phyloP scores from a whole-genome alignment of 2,329 filamentous ascomycete species.

The Cercospora sojina region DNA sequence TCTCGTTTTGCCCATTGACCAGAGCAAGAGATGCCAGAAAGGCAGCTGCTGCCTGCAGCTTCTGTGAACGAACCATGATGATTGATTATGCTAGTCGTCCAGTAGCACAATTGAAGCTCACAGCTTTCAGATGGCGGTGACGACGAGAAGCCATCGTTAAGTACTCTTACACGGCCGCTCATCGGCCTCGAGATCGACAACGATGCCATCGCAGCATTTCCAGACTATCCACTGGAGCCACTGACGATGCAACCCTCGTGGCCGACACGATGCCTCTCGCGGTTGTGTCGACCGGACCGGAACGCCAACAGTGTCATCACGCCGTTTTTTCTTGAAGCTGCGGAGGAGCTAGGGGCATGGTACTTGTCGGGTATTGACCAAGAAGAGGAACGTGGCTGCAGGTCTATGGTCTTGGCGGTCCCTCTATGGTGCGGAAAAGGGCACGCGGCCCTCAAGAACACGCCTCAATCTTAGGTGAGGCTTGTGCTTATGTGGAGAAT shows the following conservation, averaged over 20 bases:
- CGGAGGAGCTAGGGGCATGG: constrained; percentile 17
- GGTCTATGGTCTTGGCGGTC: constrained; percentile 17
- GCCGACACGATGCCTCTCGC: background rate
- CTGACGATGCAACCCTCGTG: constrained; percentile 15
- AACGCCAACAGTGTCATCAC: constrained; percentile 1
- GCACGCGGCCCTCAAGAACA: constrained; percentile 4
- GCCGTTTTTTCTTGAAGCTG: constrained; percentile 7
- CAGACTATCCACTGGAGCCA: constrained; percentile 5
- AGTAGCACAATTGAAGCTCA: background rate
- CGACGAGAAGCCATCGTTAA: background rate
- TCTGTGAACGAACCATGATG: constrained; percentile 19
- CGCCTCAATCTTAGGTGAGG: constrained; percentile 6
- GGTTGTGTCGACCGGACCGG: background rate
- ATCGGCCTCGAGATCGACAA: background rate
- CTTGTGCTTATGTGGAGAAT: constrained; percentile 3
- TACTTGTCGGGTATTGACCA: constrained; percentile 14
- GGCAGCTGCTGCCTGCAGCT: constrained; percentile 18
- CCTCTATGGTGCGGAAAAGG: constrained; percentile 7
- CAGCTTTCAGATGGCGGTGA: background rate
- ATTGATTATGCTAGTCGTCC: background rate
- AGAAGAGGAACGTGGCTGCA: constrained; percentile 16
- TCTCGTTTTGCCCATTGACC: constrained; percentile 21
- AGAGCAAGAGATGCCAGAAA: constrained; percentile 19
- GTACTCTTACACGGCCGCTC: constrained; percentile 4
- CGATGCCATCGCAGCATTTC: constrained; percentile 4